Base-by-base conservation (phyloP, 2,329 filamentous ascomycete species). In the Mycosphaerella sp. region DNA sequence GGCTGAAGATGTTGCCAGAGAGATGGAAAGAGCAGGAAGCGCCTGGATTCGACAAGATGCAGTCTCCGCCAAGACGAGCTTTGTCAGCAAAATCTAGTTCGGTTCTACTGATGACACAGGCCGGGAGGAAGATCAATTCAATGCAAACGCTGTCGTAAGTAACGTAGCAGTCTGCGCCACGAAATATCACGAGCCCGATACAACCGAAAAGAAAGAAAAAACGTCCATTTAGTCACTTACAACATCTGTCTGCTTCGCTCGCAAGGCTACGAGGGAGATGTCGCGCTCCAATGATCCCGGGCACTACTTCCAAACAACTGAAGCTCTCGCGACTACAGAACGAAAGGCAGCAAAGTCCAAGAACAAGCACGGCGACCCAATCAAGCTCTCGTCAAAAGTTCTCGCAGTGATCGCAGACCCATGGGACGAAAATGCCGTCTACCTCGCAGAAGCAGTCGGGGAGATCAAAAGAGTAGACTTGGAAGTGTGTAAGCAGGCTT, bases 291-390 rank as follows among this genome's bases (percentile, higher is more conserved):
- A 81, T 48, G 82, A 95, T 66, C 80, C 84, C 48, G 84, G 86
- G 31, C 83, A 93, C 67, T 97, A 95, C 76, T 97, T 97, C 68
- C 88, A 96, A 72, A 95, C 90, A 31, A 87, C 91, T 56, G 74
- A 80, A 44, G 74, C 80, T 26, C 67, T 78, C 53, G 67, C 72
- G 59, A 75, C 79, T 62, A 74, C 74, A 56, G 71, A 74, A 55
- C 74, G 90, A 59, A 89, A 87, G 69, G 82, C 83, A 21, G 80
- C 82, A 62, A 86, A 86, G 67, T 77, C 80, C 29, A 89, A 87
- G 69, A 98, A 97, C 73, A 86, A 84, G 59, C 80, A 87, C 77
- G 93, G 93, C 67, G 79, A 83, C 57, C 93, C 92, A 3, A 82
- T 96, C 62, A 78, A 78, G 53, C 78, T 96, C 54, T 84, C 86